phyloP scores from a whole-genome alignment of 495 filamentous ascomycete genomes.

The Lasiosphaeria miniovina region DNA sequence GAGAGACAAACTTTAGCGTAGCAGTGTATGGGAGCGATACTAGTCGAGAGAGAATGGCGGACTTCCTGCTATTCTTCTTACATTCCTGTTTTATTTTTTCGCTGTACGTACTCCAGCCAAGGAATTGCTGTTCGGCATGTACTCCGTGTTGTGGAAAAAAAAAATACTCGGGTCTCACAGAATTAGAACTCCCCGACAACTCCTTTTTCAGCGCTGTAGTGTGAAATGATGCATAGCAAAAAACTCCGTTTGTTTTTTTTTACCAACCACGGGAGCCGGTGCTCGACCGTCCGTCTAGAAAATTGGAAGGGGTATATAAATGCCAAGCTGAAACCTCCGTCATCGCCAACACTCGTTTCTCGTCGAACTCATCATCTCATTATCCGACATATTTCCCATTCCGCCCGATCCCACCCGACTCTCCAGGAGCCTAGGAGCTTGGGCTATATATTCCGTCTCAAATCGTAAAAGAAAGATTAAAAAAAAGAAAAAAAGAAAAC shows the following conservation, averaged over 20 bases:
- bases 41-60: no score
- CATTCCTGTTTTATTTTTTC: no score
- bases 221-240: neutral
- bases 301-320: conserved; percentile 12
- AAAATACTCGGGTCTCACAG: no score
- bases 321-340: neutral
- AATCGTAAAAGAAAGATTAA: neutral
- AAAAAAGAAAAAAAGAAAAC: neutral
- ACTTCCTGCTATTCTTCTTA: no score
- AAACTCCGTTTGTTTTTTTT: conserved; percentile 1
- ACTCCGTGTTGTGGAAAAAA: no score
- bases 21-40: no score
- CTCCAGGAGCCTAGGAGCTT: conserved; percentile 12
- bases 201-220: neutral
- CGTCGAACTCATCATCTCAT: neutral
- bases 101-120: no score
- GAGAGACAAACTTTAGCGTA: no score
- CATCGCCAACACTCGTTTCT: neutral
- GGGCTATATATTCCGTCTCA: neutral
- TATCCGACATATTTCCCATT: neutral
- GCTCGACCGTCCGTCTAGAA: conserved; percentile 16
- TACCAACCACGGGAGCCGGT: conserved; percentile 10
- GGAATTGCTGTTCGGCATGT: no score
- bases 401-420: neutral
- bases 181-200: no score